A percentile compares a stretch with the other conserved stretches of the same genome.
These are phyloP conservation scores for Aspergillus nanangensis DNA, from an alignment of 495 filamentous ascomycete genomes.

Conservation along the genomic window DNA sequence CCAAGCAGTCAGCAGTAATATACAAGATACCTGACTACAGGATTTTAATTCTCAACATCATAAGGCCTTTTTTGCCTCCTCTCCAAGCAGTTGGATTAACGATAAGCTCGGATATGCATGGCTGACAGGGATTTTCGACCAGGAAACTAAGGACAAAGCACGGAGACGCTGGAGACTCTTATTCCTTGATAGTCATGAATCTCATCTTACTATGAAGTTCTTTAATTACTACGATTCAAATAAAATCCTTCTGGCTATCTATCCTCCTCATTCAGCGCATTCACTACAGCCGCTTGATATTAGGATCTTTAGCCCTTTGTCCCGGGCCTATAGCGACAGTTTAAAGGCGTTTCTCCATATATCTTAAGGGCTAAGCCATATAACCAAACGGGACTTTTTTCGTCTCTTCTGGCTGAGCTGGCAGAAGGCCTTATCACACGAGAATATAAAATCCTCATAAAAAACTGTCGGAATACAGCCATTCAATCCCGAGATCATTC, in stretches of 20 bases:
- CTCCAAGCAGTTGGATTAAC: background rate
- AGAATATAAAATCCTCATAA: conserved; percentile 2
- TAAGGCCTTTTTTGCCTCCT: conserved; percentile 3
- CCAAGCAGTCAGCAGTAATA: background rate
- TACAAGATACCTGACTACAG: conserved; percentile 3
- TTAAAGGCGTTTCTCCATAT: background rate
- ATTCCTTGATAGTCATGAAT: conserved; percentile 6
- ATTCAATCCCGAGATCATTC: background rate
- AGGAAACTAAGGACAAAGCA: conserved; percentile 4
- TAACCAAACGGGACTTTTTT: conserved; percentile 3
- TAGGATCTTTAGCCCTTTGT: too few relatives aligned
- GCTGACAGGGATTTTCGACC: conserved; percentile 2
- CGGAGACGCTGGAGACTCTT: conserved; percentile 2
- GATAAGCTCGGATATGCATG: conserved; percentile 6
- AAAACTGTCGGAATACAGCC: background rate
- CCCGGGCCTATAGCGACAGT: background rate
- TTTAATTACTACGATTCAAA: conserved; percentile 4
- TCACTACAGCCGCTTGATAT: conserved; percentile 7
- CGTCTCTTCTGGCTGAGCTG: background rate
- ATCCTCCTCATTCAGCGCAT: conserved; percentile 7
- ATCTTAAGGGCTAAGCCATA: background rate
- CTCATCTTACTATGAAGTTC: conserved; percentile 5
- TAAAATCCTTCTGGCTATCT: conserved; percentile 5
- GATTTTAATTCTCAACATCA: conserved; percentile 2
- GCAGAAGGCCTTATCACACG: background rate